These are phyloP conservation scores for Lindgomyces ingoldianus DNA, from an alignment of 495 filamentous ascomycete genomes.

Conservation along the genomic window DNA sequence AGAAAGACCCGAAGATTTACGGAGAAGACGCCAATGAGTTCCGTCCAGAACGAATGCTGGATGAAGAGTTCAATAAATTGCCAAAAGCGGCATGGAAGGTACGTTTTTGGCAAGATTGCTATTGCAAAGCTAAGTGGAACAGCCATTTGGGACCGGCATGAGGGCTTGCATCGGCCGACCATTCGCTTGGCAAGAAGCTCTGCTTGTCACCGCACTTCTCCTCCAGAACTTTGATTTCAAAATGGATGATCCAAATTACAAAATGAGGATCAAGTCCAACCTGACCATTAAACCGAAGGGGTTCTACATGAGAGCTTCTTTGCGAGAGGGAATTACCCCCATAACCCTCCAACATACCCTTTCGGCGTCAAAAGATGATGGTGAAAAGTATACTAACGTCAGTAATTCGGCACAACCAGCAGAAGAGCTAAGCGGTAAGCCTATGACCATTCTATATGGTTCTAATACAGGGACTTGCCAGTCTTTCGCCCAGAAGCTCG, in stretches of 20 bases:
- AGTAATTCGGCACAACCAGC: background rate
- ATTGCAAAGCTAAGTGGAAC: background rate
- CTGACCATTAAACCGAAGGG: constrained; percentile 71
- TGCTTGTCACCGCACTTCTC: constrained; percentile 57
- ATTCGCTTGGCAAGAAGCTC: constrained; percentile 67
- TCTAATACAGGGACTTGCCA: constrained; percentile 78
- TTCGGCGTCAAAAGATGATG: background rate
- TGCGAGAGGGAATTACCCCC: constrained; percentile 59
- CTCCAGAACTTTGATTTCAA: constrained; percentile 65
- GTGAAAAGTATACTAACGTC: background rate
- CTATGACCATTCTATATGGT: constrained; percentile 65
- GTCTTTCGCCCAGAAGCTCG: constrained; percentile 61
- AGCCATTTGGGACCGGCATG: constrained; percentile 70
- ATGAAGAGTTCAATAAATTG: constrained; percentile 59
- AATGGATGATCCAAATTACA: constrained; percentile 57
- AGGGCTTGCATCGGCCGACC: constrained; percentile 66
- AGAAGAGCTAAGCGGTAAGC: constrained; percentile 41
- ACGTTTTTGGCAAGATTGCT: background rate
- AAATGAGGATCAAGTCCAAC: constrained; percentile 47
- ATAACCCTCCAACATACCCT: constrained; percentile 57
- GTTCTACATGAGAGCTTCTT: constrained; percentile 63
- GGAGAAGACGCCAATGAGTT: constrained; percentile 64
- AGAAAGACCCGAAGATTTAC: constrained; percentile 29
- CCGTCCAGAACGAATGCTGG: constrained; percentile 66
- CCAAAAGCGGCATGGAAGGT: constrained; percentile 60